These are phyloP conservation scores for Heterobasidion annosum DNA, from an alignment of 1,284 basidiomycete species.

Conservation along the genomic window DNA sequence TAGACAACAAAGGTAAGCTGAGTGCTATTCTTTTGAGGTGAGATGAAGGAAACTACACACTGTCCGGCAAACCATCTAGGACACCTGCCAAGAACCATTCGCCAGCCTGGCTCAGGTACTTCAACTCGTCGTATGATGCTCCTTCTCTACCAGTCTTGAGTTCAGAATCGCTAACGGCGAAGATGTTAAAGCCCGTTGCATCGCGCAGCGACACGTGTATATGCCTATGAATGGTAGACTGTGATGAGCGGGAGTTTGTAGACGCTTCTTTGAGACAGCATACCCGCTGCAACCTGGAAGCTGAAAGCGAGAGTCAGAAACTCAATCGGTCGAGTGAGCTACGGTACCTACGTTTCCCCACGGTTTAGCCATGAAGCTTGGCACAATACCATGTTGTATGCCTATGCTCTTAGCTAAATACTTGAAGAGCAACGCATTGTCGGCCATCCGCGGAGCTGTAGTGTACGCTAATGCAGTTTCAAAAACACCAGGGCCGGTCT, in stretches of 20 bases:
- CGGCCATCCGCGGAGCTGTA: constrained; percentile 79
- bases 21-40: background rate
- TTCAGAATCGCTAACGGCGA: constrained; percentile 61
- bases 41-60: constrained; percentile 30
- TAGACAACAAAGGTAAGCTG: constrained; percentile 14
- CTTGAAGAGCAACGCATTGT: constrained; percentile 93
- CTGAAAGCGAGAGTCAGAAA: constrained; percentile 26
- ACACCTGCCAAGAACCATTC: constrained; percentile 93
- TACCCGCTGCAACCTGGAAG: constrained; percentile 88
- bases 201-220: constrained; percentile 86
- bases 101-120: constrained; percentile 74
- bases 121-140: constrained; percentile 76
- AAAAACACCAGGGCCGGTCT: constrained; percentile 89
- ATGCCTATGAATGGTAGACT: constrained; percentile 43
- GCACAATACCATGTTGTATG: constrained; percentile 81
- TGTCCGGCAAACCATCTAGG: constrained; percentile 81
- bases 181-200: constrained; percentile 65
- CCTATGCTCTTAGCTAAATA: constrained; percentile 88
- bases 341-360: constrained; percentile 69
- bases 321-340: too few species aligned
- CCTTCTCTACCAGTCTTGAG: constrained; percentile 41
- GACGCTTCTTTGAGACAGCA: constrained; percentile 14
- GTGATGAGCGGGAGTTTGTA: background rate
- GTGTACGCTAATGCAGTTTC: constrained; percentile 95
- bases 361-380: constrained; percentile 98